Percentiles rank a stretch among this genome's conserved stretches.
These are phyloP conservation scores for Lactarius indigo DNA, from an alignment of 768 basidiomycete species.

Conservation along the genomic window DNA sequence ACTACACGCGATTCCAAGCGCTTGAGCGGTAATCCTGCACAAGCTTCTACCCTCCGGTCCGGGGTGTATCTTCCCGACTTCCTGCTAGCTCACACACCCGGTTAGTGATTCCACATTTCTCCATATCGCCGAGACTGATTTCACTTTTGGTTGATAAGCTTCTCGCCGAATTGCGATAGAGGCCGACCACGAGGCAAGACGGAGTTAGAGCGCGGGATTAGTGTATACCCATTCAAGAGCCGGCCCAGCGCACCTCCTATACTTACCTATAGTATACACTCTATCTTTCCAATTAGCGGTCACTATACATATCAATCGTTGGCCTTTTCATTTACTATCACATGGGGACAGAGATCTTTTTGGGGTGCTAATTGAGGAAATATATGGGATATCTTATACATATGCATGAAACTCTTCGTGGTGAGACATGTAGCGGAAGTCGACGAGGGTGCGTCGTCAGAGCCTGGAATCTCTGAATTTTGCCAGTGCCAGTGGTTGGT, in stretches of 20 bases:
- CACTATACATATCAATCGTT: neutral
- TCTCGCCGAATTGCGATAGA: neutral
- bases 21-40: slow-evolving; percentile 26
- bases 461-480: neutral
- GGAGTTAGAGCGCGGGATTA: neutral
- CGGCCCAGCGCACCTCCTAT: neutral
- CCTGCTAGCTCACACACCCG: neutral
- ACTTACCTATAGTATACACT: neutral
- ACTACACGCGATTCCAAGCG: slow-evolving; percentile 80
- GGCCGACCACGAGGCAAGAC: neutral
- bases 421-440: neutral
- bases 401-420: neutral
- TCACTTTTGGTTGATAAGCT: neutral
- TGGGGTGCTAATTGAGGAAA: neutral
- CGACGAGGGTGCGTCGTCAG: neutral
- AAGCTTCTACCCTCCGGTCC: neutral
- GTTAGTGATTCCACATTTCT: slow-evolving; percentile 2
- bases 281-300: neutral
- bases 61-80: neutral
- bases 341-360: neutral
- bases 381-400: neutral
- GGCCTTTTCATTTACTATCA: neutral
- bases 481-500: neutral
- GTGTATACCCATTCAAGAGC: neutral
- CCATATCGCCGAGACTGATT: neutral